Base-by-base conservation (phyloP, 495 filamentous ascomycete genomes). In the Daldinia vernicosa region DNA sequence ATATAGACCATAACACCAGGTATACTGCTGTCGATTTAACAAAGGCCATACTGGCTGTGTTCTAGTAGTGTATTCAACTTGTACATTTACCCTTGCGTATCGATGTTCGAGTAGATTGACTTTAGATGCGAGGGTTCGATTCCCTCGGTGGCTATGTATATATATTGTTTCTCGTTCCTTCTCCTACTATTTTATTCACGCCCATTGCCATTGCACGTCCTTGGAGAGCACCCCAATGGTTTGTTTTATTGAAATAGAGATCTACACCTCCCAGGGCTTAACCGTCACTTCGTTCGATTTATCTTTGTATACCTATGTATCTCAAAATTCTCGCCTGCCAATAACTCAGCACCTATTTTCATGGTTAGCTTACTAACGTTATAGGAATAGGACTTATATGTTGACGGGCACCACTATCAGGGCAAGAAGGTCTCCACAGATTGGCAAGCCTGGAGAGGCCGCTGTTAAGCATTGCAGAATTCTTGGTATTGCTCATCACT, bases 401-500 rank as follows among this genome's bases (percentile, higher is more conserved):
- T 47, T 24, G 19, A 40, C n/a, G 22, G 22, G 8, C 7, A 47
- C 67, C 56, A 68, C 68, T 71, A 75, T 75, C 74, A 76, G 75
- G 74, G 70, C 75, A 75, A 72, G 76, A 56, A 67, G 15, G 27
- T 72, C 14, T 77, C 75, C 66, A 64, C 71, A 75, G 74, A 45
- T 59, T 59, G 28, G 62, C 35, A 47, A 60, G 50, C 70, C 63
- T 57, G 28, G 32, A 60, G 45, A 67, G 45, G 69, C 57, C 63
- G 69, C 57, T 79, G 72, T 83, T 86, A 70, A 83, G 84, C 76
- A 84, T 86, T 86, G 84, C 84, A 86, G 84, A 86, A 85, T 83
- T 83, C 83, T 81, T 82, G 67, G 74, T 71, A 76, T 74, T 81
- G 77, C 15, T 84, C 80, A 84, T 84, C 84, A 85, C 80, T 24